Evolutionary conservation across 345 rosid species (phyloP).

Genomic region (Jatropha curcas): DNA sequence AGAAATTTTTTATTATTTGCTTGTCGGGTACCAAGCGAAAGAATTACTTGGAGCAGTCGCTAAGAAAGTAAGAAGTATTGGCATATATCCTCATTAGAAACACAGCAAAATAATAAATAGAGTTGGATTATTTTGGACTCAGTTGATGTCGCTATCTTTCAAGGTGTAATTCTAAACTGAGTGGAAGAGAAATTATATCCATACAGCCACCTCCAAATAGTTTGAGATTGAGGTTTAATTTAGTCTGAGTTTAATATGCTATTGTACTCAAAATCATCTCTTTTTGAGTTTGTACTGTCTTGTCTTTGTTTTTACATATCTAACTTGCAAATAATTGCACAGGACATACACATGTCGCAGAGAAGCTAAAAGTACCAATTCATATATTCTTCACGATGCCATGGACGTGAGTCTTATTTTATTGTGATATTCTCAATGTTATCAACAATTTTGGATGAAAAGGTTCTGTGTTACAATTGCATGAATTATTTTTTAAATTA

Average conservation of each 20-base stretch:
- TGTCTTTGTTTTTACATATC: neutral
- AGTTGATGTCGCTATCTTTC: neutral
- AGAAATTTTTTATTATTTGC: neutral
- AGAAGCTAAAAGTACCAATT: conserved; percentile 44
- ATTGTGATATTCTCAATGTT: neutral
- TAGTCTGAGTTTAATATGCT: neutral
- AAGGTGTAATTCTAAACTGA: neutral
- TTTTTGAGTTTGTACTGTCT: too few relatives aligned
- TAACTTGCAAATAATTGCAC: conserved; percentile 19
- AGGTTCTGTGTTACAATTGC: neutral
- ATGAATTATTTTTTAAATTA: neutral
- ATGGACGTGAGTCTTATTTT: conserved; percentile 53
- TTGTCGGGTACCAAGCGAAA: neutral
- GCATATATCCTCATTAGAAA: neutral
- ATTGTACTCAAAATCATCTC: neutral
- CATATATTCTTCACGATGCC: conserved; percentile 65
- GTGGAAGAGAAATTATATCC: neutral
- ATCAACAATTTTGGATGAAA: neutral
- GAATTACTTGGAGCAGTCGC: neutral
- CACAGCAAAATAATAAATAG: neutral
- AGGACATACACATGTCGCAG: conserved; percentile 63
- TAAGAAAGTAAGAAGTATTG: too few relatives aligned
- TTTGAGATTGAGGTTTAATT: neutral
- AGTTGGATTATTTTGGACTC: neutral
- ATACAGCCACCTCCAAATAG: neutral